Percentiles rank a stretch among this genome's conserved stretches.
These are phyloP conservation scores for Cyberlindnera japonica DNA, from an alignment of 805 yeast species.

Conservation along the genomic window DNA sequence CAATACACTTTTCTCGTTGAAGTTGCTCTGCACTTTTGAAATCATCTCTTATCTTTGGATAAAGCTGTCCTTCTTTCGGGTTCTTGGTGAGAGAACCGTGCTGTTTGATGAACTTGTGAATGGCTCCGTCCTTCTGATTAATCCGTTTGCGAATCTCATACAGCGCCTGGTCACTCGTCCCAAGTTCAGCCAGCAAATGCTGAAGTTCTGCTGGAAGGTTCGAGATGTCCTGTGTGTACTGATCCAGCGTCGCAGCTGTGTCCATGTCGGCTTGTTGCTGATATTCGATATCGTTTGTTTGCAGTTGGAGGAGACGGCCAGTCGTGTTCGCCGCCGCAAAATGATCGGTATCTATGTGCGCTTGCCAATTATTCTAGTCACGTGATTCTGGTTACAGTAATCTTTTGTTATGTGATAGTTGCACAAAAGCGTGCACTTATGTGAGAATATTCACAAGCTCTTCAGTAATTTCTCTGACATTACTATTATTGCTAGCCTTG, in stretches of 20 bases:
- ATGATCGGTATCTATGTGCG: no score
- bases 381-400: no score
- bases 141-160: constrained; percentile 64
- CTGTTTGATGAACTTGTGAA: constrained; percentile 78
- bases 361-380: no score
- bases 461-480: no score
- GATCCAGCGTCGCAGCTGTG: constrained; percentile 80
- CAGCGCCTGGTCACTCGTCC: constrained; percentile 60
- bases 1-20: constrained; percentile 73
- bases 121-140: constrained; percentile 67
- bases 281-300: not conserved
- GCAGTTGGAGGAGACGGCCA: no score
- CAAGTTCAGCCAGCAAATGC: constrained; percentile 74
- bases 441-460: no score
- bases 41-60: constrained; percentile 65
- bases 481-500: no score
- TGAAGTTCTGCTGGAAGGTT: constrained; percentile 86
- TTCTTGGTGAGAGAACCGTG: constrained; percentile 78
- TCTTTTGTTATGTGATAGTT: no score
- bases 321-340: no score
- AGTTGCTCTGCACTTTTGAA: constrained; percentile 53
- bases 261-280: constrained; percentile 51
- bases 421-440: no score
- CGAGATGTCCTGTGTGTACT: constrained; percentile 66
- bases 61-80: constrained; percentile 72